phyloP scores from a whole-genome alignment of 2,329 filamentous ascomycete species.

The Zymoseptoria pseudotritici region DNA sequence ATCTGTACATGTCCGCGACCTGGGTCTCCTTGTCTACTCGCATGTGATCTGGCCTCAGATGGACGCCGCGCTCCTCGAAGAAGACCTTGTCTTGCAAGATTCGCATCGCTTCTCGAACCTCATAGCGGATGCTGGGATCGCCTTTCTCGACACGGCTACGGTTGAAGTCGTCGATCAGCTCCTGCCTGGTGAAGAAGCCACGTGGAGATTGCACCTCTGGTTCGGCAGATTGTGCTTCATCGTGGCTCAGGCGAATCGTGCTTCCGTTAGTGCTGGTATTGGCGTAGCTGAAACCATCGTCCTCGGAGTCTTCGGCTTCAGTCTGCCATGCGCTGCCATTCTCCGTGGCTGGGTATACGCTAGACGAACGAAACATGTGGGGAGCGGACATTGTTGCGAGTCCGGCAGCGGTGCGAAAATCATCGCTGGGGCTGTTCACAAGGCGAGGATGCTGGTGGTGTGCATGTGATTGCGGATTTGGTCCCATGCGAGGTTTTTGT shows the following conservation, averaged over 20 bases:
- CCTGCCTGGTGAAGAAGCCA: not conserved
- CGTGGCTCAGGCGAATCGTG: constrained; percentile 5
- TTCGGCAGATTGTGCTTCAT: not conserved
- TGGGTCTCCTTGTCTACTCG: not conserved
- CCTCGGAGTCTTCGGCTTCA: constrained; percentile 6
- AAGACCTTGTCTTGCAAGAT: not conserved
- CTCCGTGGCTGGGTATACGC: constrained; percentile 11
- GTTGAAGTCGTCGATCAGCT: not conserved
- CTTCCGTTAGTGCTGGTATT: constrained; percentile 19
- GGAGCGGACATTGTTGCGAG: not conserved
- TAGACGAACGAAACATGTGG: constrained; percentile 5
- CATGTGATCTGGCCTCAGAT: not conserved
- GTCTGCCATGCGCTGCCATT: constrained; percentile 8
- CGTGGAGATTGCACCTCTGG: not conserved
- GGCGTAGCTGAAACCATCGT: constrained; percentile 15
- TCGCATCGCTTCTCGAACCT: not conserved
- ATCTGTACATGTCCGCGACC: not conserved
- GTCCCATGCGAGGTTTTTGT: not conserved
- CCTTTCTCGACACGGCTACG: not conserved
- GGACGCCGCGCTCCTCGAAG: not conserved
- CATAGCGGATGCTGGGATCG: not conserved
- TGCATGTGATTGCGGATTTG: constrained; percentile 5
- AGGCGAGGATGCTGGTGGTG: not conserved
- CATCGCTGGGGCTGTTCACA: not conserved
- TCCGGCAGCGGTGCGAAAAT: not conserved